Evolutionary conservation across 805 yeast genomes (phyloP).

Genomic region (Candida ovalis): DNA sequence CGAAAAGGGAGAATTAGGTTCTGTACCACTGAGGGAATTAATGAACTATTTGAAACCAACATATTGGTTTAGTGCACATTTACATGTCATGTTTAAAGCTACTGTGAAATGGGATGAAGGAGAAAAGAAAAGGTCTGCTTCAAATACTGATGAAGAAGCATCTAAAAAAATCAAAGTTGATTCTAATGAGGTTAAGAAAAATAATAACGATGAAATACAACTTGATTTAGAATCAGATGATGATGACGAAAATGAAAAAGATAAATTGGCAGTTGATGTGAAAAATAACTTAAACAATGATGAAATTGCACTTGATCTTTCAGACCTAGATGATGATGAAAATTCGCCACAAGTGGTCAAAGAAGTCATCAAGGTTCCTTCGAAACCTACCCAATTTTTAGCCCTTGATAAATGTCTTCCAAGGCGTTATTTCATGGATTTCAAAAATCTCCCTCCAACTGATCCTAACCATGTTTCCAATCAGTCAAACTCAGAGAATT

Average conservation of each 20-base stretch:
- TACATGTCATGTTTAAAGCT: slow-evolving; percentile 75
- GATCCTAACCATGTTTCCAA: slow-evolving; percentile 6
- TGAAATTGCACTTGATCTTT: slow-evolving; percentile 8
- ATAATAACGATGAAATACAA: slow-evolving; percentile 27
- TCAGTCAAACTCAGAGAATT: slow-evolving; percentile 22
- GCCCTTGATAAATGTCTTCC: slow-evolving; percentile 87
- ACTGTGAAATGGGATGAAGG: slow-evolving; percentile 30
- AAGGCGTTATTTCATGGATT: slow-evolving; percentile 52
- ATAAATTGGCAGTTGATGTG: not conserved
- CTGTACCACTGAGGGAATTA: slow-evolving; percentile 58
- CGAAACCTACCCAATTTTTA: slow-evolving; percentile 42
- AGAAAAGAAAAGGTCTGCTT: slow-evolving; percentile 4
- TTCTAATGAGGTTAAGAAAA: not conserved
- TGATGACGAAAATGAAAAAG: slow-evolving; percentile 2
- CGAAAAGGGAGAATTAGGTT: slow-evolving; percentile 58
- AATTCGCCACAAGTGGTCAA: slow-evolving; percentile 14
- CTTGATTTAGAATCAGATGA: slow-evolving; percentile 19
- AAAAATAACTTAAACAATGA: slow-evolving; percentile 4
- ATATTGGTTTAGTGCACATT: slow-evolving; percentile 86
- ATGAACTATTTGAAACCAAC: slow-evolving; percentile 54
- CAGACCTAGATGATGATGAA: not conserved
- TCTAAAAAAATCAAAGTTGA: not conserved
- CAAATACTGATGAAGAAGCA: not conserved
- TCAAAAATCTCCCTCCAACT: slow-evolving; percentile 39
- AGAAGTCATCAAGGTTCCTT: slow-evolving; percentile 17